Evolutionary conservation across 306 rosid species (phyloP).

Genomic region (Acmispon strigosus): DNA sequence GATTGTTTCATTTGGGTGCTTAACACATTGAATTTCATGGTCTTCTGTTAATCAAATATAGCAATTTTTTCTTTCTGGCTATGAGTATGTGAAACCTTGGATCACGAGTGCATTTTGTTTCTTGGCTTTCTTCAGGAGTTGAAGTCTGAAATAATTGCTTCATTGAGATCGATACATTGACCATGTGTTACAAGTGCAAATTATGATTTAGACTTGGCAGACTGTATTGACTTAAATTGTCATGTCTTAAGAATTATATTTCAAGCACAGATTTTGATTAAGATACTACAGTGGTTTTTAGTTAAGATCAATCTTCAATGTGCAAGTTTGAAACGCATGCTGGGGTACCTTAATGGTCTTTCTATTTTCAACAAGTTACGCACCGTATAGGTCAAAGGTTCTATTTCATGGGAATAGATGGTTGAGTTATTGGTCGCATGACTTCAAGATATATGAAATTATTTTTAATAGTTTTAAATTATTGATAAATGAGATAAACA

Average conservation of each 20-base stretch:
- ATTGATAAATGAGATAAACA: no score
- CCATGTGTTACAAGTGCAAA: neutral
- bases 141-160: constrained; percentile 27
- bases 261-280: neutral
- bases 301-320: neutral
- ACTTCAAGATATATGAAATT: no score
- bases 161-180: constrained; percentile 10
- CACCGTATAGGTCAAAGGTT: no score
- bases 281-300: neutral
- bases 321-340: neutral
- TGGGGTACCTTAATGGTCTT: neutral
- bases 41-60: neutral
- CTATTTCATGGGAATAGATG: no score
- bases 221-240: neutral
- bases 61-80: neutral
- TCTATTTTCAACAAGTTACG: no score
- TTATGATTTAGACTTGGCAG: neutral
- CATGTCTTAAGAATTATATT: neutral
- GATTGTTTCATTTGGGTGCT: neutral
- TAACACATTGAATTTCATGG: constrained; percentile 14
- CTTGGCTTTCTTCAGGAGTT: constrained; percentile 2
- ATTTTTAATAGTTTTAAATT: no score
- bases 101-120: constrained; percentile 4
- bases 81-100: constrained; percentile 5
- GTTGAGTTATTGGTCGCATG: no score